A percentile compares a stretch with the other conserved stretches of the same genome.
These are phyloP conservation scores for Thalia dealbata DNA, from an alignment of 176 grass and related monocot genomes.

Conservation along the genomic window DNA sequence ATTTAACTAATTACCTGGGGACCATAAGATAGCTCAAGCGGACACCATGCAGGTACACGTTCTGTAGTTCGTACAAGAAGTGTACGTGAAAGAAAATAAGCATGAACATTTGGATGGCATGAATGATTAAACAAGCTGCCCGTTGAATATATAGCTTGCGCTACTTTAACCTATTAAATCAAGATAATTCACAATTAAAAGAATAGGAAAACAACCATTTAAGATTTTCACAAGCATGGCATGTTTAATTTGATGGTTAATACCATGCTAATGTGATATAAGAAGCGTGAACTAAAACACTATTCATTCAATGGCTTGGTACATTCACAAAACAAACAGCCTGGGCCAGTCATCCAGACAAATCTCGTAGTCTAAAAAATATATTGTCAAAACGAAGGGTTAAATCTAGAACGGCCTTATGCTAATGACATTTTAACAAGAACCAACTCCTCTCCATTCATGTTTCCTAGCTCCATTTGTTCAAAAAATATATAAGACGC, in stretches of 20 bases:
- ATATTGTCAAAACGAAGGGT: background rate
- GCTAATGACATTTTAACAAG: too few relatives aligned
- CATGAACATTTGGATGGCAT: conserved; percentile 59
- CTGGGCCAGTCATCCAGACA: background rate
- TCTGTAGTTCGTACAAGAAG: conserved; percentile 62
- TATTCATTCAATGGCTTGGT: background rate
- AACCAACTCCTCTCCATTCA: too few relatives aligned
- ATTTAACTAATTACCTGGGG: conserved; percentile 49
- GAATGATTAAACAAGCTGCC: conserved; percentile 93
- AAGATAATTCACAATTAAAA: conserved; percentile 9
- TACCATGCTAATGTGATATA: background rate
- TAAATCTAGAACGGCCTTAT: background rate
- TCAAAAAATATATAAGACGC: background rate
- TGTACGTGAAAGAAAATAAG: conserved; percentile 77
- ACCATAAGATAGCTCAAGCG: conserved; percentile 85
- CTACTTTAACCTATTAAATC: conserved; percentile 53
- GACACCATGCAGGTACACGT: conserved; percentile 56
- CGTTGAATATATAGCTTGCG: conserved; percentile 76
- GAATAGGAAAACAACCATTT: conserved; percentile 11
- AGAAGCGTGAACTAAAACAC: background rate
- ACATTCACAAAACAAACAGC: background rate
- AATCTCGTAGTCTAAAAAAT: too few relatives aligned
- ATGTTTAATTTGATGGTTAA: background rate
- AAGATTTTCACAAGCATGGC: conserved; percentile 2
- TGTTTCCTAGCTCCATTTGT: too few relatives aligned